These are phyloP conservation scores for Ophiostoma himal-ulmi DNA, from an alignment of 2,329 filamentous ascomycete species.

Conservation along the genomic window DNA sequence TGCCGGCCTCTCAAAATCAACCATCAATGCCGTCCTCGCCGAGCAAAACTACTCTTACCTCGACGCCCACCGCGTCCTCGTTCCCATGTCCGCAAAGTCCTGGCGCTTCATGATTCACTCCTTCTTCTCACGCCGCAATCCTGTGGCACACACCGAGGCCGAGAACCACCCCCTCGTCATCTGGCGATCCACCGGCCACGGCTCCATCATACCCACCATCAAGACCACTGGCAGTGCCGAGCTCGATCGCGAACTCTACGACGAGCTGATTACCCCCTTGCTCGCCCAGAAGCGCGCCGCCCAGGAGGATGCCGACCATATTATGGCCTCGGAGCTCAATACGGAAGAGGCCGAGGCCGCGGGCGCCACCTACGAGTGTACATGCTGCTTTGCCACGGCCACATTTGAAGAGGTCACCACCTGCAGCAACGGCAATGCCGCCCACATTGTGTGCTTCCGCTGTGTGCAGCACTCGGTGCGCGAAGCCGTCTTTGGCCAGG, in stretches of 20 bases:
- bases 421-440: slow-evolving; percentile 54
- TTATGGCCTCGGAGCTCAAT: slow-evolving; percentile 50
- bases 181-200: slow-evolving; percentile 53
- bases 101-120: slow-evolving; percentile 71
- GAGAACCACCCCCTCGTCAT: slow-evolving; percentile 58
- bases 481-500: slow-evolving; percentile 89
- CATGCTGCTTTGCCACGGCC: slow-evolving; percentile 68
- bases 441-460: slow-evolving; percentile 71
- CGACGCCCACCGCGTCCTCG: slow-evolving; percentile 62
- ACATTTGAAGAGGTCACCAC: slow-evolving; percentile 68
- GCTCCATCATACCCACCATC: slow-evolving; percentile 54
- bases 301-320: slow-evolving; percentile 47
- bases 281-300: slow-evolving; percentile 39
- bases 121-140: slow-evolving; percentile 57
- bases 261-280: slow-evolving; percentile 51
- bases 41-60: slow-evolving; percentile 77
- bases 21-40: slow-evolving; percentile 71
- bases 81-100: slow-evolving; percentile 63
- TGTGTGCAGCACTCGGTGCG: slow-evolving; percentile 78
- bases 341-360: slow-evolving; percentile 53
- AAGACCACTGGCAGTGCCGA: slow-evolving; percentile 60
- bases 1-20: slow-evolving; percentile 64
- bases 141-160: slow-evolving; percentile 38
- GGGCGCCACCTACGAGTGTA: slow-evolving; percentile 61
- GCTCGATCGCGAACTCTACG: slow-evolving; percentile 57